These are phyloP conservation scores for Purpureocillium takamizusanense DNA, from an alignment of 2,329 filamentous ascomycete species.

Conservation along the genomic window DNA sequence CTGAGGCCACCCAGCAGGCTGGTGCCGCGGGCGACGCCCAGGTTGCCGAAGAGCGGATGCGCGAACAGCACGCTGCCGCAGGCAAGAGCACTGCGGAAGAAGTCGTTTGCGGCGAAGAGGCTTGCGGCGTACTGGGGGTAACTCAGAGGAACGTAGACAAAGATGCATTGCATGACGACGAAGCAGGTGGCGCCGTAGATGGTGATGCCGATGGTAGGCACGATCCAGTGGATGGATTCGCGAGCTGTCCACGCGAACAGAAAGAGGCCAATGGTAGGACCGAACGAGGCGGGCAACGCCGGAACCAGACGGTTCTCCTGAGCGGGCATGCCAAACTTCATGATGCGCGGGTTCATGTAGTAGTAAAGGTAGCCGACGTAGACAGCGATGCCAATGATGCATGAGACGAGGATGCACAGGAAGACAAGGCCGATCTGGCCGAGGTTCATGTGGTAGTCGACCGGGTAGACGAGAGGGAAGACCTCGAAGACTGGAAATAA, in stretches of 20 bases:
- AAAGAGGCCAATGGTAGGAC: constrained; percentile 50
- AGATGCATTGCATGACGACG: constrained; percentile 50
- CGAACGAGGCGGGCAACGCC: constrained; percentile 42
- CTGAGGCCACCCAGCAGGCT: constrained; percentile 47
- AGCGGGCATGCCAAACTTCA: constrained; percentile 35
- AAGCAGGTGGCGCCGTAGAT: constrained; percentile 44
- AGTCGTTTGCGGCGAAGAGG: constrained; percentile 53
- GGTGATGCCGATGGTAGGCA: constrained; percentile 46
- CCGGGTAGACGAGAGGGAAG: constrained; percentile 56
- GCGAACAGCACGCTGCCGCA: constrained; percentile 52
- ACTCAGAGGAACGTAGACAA: constrained; percentile 47
- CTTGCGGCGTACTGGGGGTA: constrained; percentile 49
- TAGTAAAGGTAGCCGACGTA: constrained; percentile 44
- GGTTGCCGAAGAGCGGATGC: constrained; percentile 47
- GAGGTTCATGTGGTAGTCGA: constrained; percentile 49
- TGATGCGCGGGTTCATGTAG: constrained; percentile 41
- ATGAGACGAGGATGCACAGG: constrained; percentile 49
- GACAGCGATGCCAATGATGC: constrained; percentile 37
- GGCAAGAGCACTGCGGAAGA: constrained; percentile 48
- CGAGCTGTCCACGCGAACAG: constrained; percentile 49
- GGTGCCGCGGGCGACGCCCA: constrained; percentile 49
- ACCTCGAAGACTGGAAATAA: constrained; percentile 42
- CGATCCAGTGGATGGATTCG: constrained; percentile 43
- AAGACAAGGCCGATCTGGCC: constrained; percentile 53
- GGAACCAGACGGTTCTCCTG: constrained; percentile 48